phyloP scores from a whole-genome alignment of 306 rosid species.

The Prinsepia uniflora region DNA sequence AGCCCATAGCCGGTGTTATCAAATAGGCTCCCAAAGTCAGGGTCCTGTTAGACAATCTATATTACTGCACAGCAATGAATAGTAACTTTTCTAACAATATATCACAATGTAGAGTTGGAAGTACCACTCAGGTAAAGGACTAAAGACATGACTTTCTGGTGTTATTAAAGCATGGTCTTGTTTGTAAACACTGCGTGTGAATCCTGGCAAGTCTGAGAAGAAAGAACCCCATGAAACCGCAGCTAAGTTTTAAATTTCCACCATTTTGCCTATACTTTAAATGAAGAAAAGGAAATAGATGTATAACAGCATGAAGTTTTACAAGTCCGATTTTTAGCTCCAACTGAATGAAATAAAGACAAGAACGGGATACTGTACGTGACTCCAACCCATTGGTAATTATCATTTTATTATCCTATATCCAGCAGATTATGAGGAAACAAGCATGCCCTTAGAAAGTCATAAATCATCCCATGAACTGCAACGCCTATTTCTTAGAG shows the following conservation, averaged over 20 bases:
- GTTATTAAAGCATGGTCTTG: slow-evolving; percentile 80
- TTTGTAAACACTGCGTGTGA: slow-evolving; percentile 87
- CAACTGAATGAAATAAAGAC: not conserved
- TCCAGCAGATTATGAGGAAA: not conserved
- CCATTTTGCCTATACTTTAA: not conserved
- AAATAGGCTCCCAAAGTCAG: slow-evolving; percentile 73
- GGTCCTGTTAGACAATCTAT: slow-evolving; percentile 50
- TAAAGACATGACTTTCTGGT: slow-evolving; percentile 89
- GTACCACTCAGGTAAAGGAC: slow-evolving; percentile 89
- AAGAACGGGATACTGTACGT: not conserved
- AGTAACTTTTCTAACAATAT: slow-evolving; percentile 21
- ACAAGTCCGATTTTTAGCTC: not conserved
- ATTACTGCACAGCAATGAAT: slow-evolving; percentile 22
- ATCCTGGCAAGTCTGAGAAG: slow-evolving; percentile 84
- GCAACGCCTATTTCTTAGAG: not conserved
- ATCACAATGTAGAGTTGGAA: slow-evolving; percentile 17
- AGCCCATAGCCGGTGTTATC: slow-evolving; percentile 72
- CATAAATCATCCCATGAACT: not conserved
- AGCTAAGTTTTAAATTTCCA: slow-evolving; percentile 13
- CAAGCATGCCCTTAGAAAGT: not conserved
- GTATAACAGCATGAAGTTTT: not conserved
- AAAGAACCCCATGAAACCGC: slow-evolving; percentile 23
- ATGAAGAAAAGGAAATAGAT: not conserved
- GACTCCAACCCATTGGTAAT: slow-evolving; percentile 5
- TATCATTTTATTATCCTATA: not conserved